Base-by-base conservation (phyloP, 208 protist genomes). In the Angomonas desouzai region DNA sequence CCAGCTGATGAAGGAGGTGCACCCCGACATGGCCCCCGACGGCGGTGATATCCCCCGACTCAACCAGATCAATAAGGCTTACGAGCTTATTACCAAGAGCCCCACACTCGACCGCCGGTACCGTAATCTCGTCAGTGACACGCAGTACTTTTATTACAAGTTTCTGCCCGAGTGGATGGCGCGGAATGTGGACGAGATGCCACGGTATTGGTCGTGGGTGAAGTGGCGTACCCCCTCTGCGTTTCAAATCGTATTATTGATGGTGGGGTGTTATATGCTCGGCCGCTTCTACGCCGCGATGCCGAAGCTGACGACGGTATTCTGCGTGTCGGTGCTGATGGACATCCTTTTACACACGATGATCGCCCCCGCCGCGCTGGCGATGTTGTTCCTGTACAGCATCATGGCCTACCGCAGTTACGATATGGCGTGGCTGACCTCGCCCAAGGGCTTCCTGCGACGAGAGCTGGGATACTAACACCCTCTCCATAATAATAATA, bases 131-230 rank as follows among this genome's bases (percentile, higher is more conserved):
- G 82, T 95, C 48, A 84, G 74, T 9, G 89, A 95, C 74, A 83
- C 80, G 34, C 86, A 93, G 66, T 85, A 92, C 70, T 76, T 92
- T 57, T 95, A 95, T 67, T 95, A 95, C 71, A 77, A 69, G 58
- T 89, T 92, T 48, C 74, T 95, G 30, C 89, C 89, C 0, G 83
- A 95, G 77, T 95, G 89, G 87, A 93, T 95, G 86, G 89, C 89
- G 28, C 74, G 83, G 45, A 95, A 95, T 62, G 83, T 95, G 51
- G 89, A 95, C 51, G 89, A 95, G 84, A 95, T 95, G 89, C 89
- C 89, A 27, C 81, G 89, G 33, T 95, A 93, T 66, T 95, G 83
- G 82, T 91, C 77, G 57, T 95, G 89, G 87, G 72, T 91, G 34
- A 82, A 82, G 70, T 95, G 89, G 87, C 76, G 87, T 11, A 87